These are phyloP conservation scores for Trichoderma gamsii DNA, from an alignment of 495 filamentous ascomycete species.

Conservation along the genomic window DNA sequence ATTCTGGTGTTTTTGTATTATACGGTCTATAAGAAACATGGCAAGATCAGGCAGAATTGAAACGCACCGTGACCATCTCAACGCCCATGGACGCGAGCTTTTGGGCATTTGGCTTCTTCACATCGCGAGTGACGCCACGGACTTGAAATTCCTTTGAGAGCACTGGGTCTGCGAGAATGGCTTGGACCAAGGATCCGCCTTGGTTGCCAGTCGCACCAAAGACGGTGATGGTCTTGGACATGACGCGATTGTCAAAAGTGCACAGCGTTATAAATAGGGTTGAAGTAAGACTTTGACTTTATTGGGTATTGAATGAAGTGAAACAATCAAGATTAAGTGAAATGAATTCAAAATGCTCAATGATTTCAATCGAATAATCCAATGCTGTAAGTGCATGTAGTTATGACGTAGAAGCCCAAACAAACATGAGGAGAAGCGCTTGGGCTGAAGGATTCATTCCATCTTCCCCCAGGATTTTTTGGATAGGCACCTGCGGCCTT, in stretches of 20 bases:
- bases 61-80: conserved; percentile 33
- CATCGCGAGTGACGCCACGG: conserved; percentile 52
- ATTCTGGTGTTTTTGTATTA: too few relatives aligned
- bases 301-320: not conserved
- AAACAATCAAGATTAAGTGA: not conserved
- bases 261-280: too few relatives aligned
- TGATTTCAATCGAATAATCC: not conserved
- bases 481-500: not conserved
- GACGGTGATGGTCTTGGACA: conserved; percentile 49
- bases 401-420: conserved; percentile 1
- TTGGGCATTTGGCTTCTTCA: conserved; percentile 35
- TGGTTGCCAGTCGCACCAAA: conserved; percentile 61
- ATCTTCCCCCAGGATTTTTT: not conserved
- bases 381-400: not conserved
- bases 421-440: not conserved
- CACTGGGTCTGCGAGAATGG: conserved; percentile 43
- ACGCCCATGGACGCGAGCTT: conserved; percentile 34
- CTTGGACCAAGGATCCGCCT: conserved; percentile 51
- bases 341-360: not conserved
- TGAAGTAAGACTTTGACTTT: not conserved
- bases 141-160: conserved; percentile 45
- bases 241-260: conserved; percentile 17
- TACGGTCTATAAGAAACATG: too few relatives aligned
- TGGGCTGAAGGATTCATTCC: not conserved
- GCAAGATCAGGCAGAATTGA: not conserved